Conservation (phyloP, 257 asterid genomes). For the Capsicum pubescens region DNA sequence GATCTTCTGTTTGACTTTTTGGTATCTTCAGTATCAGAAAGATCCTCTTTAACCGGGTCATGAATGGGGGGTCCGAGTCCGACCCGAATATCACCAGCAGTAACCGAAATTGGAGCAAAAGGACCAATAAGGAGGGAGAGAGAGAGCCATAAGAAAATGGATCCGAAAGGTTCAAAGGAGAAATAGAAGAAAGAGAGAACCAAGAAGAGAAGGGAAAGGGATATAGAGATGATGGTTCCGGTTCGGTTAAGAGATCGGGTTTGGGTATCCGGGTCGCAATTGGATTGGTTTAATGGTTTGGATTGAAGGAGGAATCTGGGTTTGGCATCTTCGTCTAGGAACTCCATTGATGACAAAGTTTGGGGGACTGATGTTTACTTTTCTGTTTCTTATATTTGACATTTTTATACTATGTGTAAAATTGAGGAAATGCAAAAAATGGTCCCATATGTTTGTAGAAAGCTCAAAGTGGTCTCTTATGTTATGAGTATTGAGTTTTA, state of each 20-base stretch:
- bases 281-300: conserved; percentile 47
- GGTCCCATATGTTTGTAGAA: neutral
- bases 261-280: conserved; percentile 5
- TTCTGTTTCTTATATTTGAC: neutral
- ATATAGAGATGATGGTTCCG: conserved; percentile 54
- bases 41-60: conserved; percentile 27
- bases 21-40: conserved; percentile 29
- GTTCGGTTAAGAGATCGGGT: conserved; percentile 55
- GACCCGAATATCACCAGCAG: conserved; percentile 94
- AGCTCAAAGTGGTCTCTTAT: neutral
- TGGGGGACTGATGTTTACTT: neutral
- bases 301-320: conserved; percentile 87
- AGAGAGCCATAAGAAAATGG: conserved; percentile 73
- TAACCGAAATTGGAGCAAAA: conserved; percentile 75
- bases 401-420: neutral
- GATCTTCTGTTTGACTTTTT: conserved; percentile 52
- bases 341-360: conserved; percentile 60
- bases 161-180: conserved; percentile 62
- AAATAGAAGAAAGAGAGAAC: conserved; percentile 53
- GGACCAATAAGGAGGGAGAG: conserved; percentile 81
- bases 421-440: neutral
- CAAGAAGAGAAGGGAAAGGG: conserved; percentile 50
- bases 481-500: no score
- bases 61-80: conserved; percentile 72
- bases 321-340: conserved; percentile 80